Evolutionary conservation across 345 rosid genomes (phyloP).

Genomic region (Excoecaria cochinchinensis): DNA sequence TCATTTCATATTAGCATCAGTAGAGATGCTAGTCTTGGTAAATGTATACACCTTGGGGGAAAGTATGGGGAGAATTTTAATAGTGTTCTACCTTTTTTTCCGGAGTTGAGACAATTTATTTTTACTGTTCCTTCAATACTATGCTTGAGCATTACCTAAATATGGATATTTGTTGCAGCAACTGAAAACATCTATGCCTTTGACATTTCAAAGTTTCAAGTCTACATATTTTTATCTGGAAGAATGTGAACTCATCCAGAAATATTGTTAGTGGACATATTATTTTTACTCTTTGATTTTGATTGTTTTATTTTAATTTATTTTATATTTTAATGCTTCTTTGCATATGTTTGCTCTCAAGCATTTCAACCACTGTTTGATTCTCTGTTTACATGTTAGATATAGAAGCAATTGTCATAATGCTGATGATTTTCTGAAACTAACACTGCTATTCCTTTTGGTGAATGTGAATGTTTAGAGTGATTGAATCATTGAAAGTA

Average conservation of each 20-base stretch:
- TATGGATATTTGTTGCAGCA: not conserved
- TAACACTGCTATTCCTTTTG: not conserved
- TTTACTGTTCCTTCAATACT: not conserved
- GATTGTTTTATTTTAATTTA: not conserved
- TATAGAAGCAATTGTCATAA: not conserved
- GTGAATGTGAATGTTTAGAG: not conserved
- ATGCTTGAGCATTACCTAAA: not conserved
- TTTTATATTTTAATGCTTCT: not conserved
- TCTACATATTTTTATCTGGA: not conserved
- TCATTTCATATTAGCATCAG: not conserved
- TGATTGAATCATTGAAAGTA: not conserved
- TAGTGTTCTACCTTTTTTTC: not conserved
- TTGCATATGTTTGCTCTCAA: not conserved
- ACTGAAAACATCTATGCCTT: not conserved
- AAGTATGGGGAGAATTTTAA: not conserved
- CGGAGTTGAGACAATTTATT: not conserved
- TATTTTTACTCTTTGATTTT: not conserved
- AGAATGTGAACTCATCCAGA: not conserved
- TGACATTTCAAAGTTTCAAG: not conserved
- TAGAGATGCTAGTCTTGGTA: not conserved
- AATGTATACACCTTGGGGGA: not conserved
- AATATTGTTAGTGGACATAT: not conserved
- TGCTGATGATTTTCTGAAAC: not conserved
- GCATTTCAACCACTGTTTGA: not conserved
- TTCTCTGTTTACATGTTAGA: not conserved